A percentile compares a stretch with the other conserved stretches of the same genome.
These are phyloP conservation scores for Austroboletus novae-zelandiae DNA, from an alignment of 1,284 basidiomycete species.

Conservation along the genomic window DNA sequence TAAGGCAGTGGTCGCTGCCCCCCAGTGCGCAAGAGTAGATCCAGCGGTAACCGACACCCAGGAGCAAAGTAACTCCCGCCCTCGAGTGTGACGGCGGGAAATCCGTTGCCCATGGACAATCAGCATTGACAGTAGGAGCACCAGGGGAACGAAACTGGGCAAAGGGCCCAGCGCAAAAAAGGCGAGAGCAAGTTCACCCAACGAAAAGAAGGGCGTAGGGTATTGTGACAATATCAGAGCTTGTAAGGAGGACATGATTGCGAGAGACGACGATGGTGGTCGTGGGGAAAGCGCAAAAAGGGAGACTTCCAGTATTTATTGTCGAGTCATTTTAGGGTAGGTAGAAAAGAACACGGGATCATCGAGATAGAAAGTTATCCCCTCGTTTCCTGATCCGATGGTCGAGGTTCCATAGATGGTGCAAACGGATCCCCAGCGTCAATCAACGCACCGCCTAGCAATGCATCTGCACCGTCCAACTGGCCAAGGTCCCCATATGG, in stretches of 20 bases:
- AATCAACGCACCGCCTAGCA: constrained; percentile 63
- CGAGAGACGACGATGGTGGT: constrained; percentile 8
- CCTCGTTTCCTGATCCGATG: constrained; percentile 12
- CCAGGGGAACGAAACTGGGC: constrained; percentile 50
- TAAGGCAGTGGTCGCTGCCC: constrained; percentile 53
- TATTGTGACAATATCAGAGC: constrained; percentile 23
- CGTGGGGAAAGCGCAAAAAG: background rate
- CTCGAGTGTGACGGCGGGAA: constrained; percentile 35
- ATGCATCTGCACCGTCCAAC: constrained; percentile 45
- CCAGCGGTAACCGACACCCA: constrained; percentile 46
- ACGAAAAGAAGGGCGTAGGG: constrained; percentile 36
- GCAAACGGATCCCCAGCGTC: constrained; percentile 58
- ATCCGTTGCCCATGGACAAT: constrained; percentile 50
- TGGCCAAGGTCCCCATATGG: constrained; percentile 60
- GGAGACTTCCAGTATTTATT: constrained; percentile 17
- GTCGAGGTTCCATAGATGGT: constrained; percentile 22
- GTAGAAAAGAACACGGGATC: too few species aligned
- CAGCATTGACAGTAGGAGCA: constrained; percentile 46
- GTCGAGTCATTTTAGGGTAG: constrained; percentile 11
- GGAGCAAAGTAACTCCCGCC: constrained; percentile 34
- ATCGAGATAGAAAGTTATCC: constrained; percentile 1
- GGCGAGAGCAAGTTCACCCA: constrained; percentile 37
- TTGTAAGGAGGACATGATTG: constrained; percentile 25
- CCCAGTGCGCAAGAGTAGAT: constrained; percentile 45
- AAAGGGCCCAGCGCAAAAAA: constrained; percentile 47